phyloP scores from a whole-genome alignment of 306 rosid genomes.

The Oemleria cerasiformis region DNA sequence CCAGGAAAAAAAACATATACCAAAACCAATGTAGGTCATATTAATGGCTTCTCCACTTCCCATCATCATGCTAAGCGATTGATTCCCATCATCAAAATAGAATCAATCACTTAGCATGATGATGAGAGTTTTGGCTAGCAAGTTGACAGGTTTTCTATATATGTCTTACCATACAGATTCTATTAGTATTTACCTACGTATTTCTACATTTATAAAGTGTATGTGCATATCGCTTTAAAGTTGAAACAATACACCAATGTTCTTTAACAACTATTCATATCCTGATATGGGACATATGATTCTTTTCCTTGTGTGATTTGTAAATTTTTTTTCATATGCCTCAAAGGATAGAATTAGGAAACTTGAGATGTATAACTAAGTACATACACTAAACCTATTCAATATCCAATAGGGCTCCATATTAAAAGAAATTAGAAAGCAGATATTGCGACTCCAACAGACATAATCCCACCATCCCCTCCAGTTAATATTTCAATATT shows the following conservation, averaged over 20 bases:
- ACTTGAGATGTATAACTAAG: not conserved
- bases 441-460: not conserved
- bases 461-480: not conserved
- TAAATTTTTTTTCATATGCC: not conserved
- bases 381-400: not conserved
- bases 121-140: not conserved
- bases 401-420: not conserved
- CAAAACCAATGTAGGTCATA: not conserved
- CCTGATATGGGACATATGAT: not conserved
- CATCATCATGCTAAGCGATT: no score
- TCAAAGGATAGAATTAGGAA: not conserved
- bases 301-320: not conserved
- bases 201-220: not conserved
- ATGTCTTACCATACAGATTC: not conserved
- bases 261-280: not conserved
- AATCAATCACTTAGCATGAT: not conserved
- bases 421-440: not conserved
- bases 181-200: constrained; percentile 2
- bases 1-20: not conserved
- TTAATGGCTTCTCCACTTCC: not conserved
- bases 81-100: not conserved
- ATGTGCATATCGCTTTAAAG: not conserved
- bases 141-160: not conserved
- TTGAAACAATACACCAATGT: not conserved
- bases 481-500: not conserved